Evolutionary conservation across 2,329 filamentous ascomycete genomes (phyloP).

Genomic region (Boeremia exigua): DNA sequence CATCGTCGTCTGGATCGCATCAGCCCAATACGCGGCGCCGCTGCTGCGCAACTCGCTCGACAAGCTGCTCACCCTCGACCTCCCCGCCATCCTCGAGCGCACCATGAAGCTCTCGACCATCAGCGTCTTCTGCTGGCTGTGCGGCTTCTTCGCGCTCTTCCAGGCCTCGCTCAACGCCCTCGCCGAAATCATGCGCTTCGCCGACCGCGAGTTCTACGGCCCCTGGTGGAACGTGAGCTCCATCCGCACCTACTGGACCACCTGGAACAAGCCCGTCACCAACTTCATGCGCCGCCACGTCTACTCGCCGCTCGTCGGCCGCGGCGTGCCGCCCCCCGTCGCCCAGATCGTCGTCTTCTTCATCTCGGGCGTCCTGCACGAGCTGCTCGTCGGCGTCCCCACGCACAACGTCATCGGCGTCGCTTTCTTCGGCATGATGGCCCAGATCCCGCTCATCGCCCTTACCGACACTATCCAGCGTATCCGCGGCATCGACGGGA

Average conservation of each 20-base stretch:
- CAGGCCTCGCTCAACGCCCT: slow-evolving; percentile 91
- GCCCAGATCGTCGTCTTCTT: slow-evolving; percentile 86
- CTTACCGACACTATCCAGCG: slow-evolving; percentile 81
- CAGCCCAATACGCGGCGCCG: slow-evolving; percentile 91
- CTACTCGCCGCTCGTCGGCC: slow-evolving; percentile 83
- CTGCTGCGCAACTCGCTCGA: slow-evolving; percentile 88
- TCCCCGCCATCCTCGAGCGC: slow-evolving; percentile 83
- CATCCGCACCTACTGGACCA: slow-evolving; percentile 88
- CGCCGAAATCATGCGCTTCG: slow-evolving; percentile 88
- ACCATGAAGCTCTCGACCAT: slow-evolving; percentile 96
- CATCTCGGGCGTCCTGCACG: slow-evolving; percentile 87
- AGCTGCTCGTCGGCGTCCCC: slow-evolving; percentile 89
- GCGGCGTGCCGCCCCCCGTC: slow-evolving; percentile 74
- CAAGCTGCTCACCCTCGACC: slow-evolving; percentile 80
- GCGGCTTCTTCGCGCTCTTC: slow-evolving; percentile 96
- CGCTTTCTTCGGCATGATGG: slow-evolving; percentile 91
- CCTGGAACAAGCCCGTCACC: slow-evolving; percentile 98
- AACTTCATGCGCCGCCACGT: slow-evolving; percentile 96
- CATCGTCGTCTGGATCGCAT: slow-evolving; percentile 94
- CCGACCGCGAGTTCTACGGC: slow-evolving; percentile 91
- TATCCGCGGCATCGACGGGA: slow-evolving; percentile 75
- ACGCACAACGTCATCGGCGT: slow-evolving; percentile 94
- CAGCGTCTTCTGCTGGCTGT: slow-evolving; percentile 94
- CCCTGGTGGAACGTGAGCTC: slow-evolving; percentile 93
- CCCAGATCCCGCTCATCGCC: slow-evolving; percentile 86